Evolutionary conservation across 2,329 filamentous ascomycete species (phyloP).

Genomic region (Trichoderma sp.): DNA sequence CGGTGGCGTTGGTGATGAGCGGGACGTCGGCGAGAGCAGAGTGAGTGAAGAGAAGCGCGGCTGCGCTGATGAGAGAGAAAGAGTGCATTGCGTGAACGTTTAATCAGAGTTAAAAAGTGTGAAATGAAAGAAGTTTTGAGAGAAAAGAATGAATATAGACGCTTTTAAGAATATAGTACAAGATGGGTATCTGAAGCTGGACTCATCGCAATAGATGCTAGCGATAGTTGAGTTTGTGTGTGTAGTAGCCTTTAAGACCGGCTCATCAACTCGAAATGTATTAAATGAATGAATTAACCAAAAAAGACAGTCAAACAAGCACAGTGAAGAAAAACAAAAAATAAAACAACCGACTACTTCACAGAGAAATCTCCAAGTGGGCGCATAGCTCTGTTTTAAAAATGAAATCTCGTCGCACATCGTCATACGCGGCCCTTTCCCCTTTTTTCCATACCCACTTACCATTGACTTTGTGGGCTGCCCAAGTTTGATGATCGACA

Average conservation of each 20-base stretch:
- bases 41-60: neutral
- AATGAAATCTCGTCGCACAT: neutral
- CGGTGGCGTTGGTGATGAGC: slow-evolving; percentile 6
- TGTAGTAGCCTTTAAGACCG: neutral
- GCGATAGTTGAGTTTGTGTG: neutral
- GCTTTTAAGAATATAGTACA: neutral
- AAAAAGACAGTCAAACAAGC: neutral
- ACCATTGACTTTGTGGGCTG: neutral
- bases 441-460: slow-evolving; percentile 16
- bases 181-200: neutral
- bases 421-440: slow-evolving; percentile 11
- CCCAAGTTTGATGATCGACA: slow-evolving; percentile 15
- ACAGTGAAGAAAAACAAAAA: neutral
- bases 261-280: neutral
- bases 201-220: neutral
- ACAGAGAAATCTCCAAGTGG: neutral
- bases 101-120: neutral
- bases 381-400: neutral
- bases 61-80: neutral
- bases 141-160: neutral
- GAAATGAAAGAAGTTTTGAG: neutral
- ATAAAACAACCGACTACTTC: neutral
- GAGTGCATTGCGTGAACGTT: neutral
- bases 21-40: slow-evolving; percentile 3
- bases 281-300: neutral